Conservation (phyloP, 75 land plant species). For the Pinus tabuliformis region DNA sequence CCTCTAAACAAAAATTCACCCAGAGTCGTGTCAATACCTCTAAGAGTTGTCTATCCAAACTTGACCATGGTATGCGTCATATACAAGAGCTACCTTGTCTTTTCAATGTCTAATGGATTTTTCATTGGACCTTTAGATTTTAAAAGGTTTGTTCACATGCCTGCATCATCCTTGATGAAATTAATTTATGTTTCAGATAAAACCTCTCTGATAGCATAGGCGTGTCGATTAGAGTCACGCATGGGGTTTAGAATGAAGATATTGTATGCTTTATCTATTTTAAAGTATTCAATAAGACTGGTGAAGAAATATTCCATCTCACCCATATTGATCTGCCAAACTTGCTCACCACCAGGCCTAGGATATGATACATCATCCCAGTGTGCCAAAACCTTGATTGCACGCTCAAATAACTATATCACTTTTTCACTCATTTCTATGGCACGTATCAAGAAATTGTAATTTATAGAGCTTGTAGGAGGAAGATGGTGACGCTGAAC, state of each 20-base stretch:
- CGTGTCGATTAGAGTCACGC: slow-evolving; percentile 26
- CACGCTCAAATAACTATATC: slow-evolving; percentile 78
- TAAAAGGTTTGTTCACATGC: no score
- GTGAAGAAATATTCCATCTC: slow-evolving; percentile 74
- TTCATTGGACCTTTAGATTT: no score
- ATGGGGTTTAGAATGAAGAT: slow-evolving; percentile 86
- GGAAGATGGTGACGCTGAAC: slow-evolving; percentile 74
- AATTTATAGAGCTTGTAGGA: slow-evolving; percentile 69
- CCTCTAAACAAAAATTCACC: no score
- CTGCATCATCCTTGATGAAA: slow-evolving; percentile 35
- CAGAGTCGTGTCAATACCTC: no score
- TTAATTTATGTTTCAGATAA: slow-evolving; percentile 64
- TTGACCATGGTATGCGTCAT: no score
- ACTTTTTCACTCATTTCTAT: slow-evolving; percentile 15
- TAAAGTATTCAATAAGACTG: slow-evolving; percentile 76
- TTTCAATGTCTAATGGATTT: no score
- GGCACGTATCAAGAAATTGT: slow-evolving; percentile 52
- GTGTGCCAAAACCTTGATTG: slow-evolving; percentile 72
- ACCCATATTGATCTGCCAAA: slow-evolving; percentile 95
- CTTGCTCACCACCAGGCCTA: slow-evolving; percentile 57
- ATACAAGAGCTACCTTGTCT: no score
- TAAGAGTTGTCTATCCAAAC: no score
- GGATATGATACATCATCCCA: slow-evolving; percentile 58
- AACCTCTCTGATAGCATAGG: slow-evolving; percentile 82
- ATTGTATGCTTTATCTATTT: slow-evolving; percentile 80